phyloP scores from a whole-genome alignment of 2,329 filamentous ascomycete genomes.

The Calcarisporium arbuscula region DNA sequence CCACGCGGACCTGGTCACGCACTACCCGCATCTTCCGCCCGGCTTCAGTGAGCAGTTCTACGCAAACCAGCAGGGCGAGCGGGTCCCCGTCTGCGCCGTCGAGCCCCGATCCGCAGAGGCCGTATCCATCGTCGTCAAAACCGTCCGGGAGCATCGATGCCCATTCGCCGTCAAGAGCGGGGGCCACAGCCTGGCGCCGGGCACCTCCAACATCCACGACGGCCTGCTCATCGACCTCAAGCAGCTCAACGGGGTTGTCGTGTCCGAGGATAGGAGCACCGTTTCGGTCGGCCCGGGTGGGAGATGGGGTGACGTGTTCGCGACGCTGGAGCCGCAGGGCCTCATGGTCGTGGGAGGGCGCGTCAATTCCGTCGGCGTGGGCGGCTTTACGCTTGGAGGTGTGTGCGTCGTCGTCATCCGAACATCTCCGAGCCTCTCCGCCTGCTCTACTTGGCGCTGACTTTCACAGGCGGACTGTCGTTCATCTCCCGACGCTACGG shows the following conservation, averaged over 20 bases:
- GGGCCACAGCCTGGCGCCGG: background rate
- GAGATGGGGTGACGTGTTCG: slow-evolving; percentile 36
- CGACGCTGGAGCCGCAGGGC: slow-evolving; percentile 26
- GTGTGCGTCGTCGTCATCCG: too few species aligned
- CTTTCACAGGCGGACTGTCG: too few species aligned
- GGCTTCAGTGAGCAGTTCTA: too few species aligned
- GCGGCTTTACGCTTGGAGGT: slow-evolving; percentile 29
- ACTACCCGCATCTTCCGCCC: too few species aligned
- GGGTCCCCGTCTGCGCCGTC: too few species aligned
- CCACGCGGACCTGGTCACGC: too few species aligned
- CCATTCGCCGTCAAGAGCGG: slow-evolving; percentile 1
- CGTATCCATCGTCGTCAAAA: too few species aligned
- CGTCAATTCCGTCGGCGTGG: slow-evolving; percentile 27
- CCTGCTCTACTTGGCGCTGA: too few species aligned
- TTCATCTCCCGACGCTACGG: slow-evolving; percentile 33
- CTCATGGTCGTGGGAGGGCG: slow-evolving; percentile 34
- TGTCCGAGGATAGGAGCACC: slow-evolving; percentile 24
- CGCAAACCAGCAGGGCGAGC: too few species aligned
- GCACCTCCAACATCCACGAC: slow-evolving; percentile 26
- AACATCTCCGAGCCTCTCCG: too few species aligned
- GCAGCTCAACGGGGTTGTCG: slow-evolving; percentile 24
- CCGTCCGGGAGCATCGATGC: too few species aligned
- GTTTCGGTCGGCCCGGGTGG: slow-evolving; percentile 34
- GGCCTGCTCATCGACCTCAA: slow-evolving; percentile 34
- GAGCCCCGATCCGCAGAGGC: too few species aligned